Evolutionary conservation across 78 protist species (phyloP), one percentile per base, ranked within the genome.

Genomic region (Protostelium mycophagum): DNA sequence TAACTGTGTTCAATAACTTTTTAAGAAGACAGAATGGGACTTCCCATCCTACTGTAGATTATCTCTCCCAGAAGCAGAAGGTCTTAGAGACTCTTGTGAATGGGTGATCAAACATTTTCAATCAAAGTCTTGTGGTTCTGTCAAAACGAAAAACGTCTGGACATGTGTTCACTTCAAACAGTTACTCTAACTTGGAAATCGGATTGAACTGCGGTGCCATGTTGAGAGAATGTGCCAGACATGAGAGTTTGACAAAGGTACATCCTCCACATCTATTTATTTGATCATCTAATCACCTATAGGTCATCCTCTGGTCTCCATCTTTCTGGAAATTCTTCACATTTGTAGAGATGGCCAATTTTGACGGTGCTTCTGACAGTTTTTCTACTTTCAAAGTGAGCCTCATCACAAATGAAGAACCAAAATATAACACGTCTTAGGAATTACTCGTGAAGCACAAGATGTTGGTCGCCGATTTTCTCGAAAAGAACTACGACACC

Each of bases 351-450:
- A 38, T 89, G 38, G n/a, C 94, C 38, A 89, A 95, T 29, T 98
- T 98, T 38, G 99, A 98, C 51, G 94, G 97, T 0, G 97, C 98
- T 23, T 95, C 98, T 28, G 99, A 98, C 36, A 98, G 98, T 5
- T 98, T 98, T 87, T 89, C 98, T 63, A 95, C 99, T 10, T 92
- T 97, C 91, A 93, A 94, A 85, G 90, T 37, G 1, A 1, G 63
- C 0, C 37, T 28, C 38, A 34, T 38, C 0, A 1, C 84, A 35
- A 0, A 5, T 37, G 0, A 23, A 28, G 83, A 28, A 63, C 28
- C 83, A 63, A 28, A 23, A n/a, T 25, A 34, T 0, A 0, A 10
- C 37, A 0, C 39, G n/a, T n/a, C n/a, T n/a, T n/a, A 93, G 90
- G 99, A 98, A 0, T 38, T 96, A 35, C 89, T 98, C 35, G 96